These are phyloP conservation scores for Citrus australasica DNA, from an alignment of 345 rosid genomes.

Conservation along the genomic window DNA sequence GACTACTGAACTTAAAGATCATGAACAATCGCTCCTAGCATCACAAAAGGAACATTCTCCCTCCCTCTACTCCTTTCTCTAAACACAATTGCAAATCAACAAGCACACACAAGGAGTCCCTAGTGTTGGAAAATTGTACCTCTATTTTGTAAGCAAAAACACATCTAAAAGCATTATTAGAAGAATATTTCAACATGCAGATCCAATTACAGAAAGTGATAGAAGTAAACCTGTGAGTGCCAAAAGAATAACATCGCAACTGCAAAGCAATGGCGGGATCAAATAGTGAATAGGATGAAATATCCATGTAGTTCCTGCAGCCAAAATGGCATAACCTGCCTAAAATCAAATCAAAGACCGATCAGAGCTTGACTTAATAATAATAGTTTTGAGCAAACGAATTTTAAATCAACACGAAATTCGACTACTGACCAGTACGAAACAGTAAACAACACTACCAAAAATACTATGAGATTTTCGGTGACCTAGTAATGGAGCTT, in stretches of 20 bases:
- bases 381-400: neutral
- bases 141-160: neutral
- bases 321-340: conserved; percentile 79
- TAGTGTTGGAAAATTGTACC: too few relatives aligned
- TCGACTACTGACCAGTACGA: conserved; percentile 67
- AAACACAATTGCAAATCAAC: neutral
- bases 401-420: neutral
- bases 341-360: conserved; percentile 23
- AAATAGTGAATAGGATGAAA: conserved; percentile 37
- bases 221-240: conserved; percentile 56
- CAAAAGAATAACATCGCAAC: conserved; percentile 65
- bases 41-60: neutral
- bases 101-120: neutral
- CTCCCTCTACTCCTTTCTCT: neutral
- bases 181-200: neutral
- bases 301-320: conserved; percentile 68
- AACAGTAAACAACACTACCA: conserved; percentile 65
- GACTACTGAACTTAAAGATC: neutral
- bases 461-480: conserved; percentile 74
- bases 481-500: conserved; percentile 91
- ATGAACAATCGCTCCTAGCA: neutral
- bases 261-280: conserved; percentile 65
- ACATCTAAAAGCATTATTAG: neutral
- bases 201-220: neutral
- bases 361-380: neutral